Evolutionary conservation across 2,329 filamentous ascomycete genomes (phyloP).

Genomic region (Aspergillus transmontanensis): DNA sequence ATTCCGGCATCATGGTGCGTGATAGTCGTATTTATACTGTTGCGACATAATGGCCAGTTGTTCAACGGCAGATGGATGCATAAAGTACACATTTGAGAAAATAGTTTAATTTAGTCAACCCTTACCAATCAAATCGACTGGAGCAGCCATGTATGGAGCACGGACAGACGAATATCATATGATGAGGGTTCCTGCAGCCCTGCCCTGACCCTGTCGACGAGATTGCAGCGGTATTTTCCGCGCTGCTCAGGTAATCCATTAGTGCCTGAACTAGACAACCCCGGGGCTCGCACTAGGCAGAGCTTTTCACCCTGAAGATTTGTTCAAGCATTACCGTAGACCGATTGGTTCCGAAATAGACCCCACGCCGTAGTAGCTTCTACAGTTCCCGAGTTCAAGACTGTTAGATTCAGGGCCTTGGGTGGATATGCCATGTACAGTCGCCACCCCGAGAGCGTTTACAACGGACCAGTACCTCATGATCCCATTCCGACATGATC

Average conservation of each 20-base stretch:
- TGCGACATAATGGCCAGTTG: fast-evolving
- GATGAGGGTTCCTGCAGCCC: neutral
- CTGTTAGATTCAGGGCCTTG: neutral
- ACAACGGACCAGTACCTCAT: neutral
- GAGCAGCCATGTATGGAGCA: neutral
- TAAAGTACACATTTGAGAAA: neutral
- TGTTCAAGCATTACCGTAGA: neutral
- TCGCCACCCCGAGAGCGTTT: too few species aligned
- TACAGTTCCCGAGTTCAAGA: neutral
- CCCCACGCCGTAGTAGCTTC: neutral
- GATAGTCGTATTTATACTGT: neutral
- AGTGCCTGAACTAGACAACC: neutral
- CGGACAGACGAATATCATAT: neutral
- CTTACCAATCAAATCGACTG: neutral
- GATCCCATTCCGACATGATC: neutral
- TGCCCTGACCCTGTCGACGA: neutral
- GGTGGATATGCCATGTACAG: neutral
- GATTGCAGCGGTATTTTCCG: neutral
- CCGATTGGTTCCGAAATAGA: neutral
- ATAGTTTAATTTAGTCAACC: neutral
- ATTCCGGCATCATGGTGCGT: neutral
- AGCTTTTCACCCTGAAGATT: neutral
- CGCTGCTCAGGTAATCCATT: neutral
- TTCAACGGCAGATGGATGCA: neutral
- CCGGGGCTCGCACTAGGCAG: neutral